These are phyloP conservation scores for Phytophthora pistaciae DNA, from an alignment of 352 stramenopile species.

Conservation along the genomic window DNA sequence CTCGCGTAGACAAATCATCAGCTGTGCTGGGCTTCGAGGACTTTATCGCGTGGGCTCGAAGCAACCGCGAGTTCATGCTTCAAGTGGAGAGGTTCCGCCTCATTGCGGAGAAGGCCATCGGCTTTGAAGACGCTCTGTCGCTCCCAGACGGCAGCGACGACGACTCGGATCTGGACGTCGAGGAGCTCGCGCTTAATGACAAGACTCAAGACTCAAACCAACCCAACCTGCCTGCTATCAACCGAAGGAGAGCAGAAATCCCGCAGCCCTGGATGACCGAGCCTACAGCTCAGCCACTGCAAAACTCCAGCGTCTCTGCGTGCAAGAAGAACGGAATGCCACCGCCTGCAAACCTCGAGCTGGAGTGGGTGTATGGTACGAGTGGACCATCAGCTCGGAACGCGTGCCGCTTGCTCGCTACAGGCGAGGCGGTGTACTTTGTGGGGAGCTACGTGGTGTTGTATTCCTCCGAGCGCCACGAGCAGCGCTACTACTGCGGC, in stretches of 20 bases:
- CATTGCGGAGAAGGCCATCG: conserved; percentile 74
- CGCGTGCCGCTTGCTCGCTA: conserved; percentile 55
- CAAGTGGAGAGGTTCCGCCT: conserved; percentile 83
- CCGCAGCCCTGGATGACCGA: conserved; percentile 62
- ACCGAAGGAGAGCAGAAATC: conserved; percentile 30
- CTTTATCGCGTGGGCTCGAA: conserved; percentile 86
- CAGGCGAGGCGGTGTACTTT: conserved; percentile 74
- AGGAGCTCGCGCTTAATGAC: conserved; percentile 27
- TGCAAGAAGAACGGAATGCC: conserved; percentile 41
- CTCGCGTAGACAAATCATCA: conserved; percentile 53
- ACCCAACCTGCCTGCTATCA: neutral
- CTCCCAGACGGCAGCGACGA: conserved; percentile 74
- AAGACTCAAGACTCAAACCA: conserved; percentile 1
- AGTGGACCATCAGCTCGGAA: conserved; percentile 55
- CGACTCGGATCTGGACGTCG: conserved; percentile 79
- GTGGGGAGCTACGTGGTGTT: conserved; percentile 82
- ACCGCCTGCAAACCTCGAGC: conserved; percentile 65
- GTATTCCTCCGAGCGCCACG: conserved; percentile 64
- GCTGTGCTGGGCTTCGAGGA: conserved; percentile 74
- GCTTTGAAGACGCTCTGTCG: conserved; percentile 69
- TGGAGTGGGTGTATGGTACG: conserved; percentile 86
- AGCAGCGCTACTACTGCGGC: conserved; percentile 78
- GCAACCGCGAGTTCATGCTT: conserved; percentile 88
- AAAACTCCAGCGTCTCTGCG: neutral
- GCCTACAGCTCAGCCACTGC: conserved; percentile 25